phyloP scores from a whole-genome alignment of 2,329 filamentous ascomycete species.

The Diplocarpon rosae region DNA sequence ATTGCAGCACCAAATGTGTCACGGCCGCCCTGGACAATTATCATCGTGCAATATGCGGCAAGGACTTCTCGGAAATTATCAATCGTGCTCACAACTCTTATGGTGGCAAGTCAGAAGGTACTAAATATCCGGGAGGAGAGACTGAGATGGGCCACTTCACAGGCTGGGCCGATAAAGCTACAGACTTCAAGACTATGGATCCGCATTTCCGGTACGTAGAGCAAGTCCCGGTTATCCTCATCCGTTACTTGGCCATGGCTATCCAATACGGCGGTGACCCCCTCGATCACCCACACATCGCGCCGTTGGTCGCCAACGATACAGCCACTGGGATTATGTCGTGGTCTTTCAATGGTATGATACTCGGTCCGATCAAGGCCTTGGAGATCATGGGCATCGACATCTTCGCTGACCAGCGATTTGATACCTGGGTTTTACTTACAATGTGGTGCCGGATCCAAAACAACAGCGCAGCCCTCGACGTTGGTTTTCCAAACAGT shows the following conservation, averaged over 20 bases:
- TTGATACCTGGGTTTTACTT: constrained; percentile 5
- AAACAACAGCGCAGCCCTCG: constrained; percentile 1
- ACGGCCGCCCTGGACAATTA: constrained; percentile 1
- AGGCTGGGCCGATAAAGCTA: neutral
- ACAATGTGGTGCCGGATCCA: constrained; percentile 5
- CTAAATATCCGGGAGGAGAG: neutral
- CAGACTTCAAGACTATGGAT: neutral
- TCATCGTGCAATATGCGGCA: constrained; percentile 1
- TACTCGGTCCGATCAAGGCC: constrained; percentile 2
- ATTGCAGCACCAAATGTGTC: constrained; percentile 2
- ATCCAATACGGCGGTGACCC: constrained; percentile 1
- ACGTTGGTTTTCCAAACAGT: neutral
- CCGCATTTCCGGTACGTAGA: neutral
- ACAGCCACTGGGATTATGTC: neutral
- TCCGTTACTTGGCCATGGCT: constrained; percentile 1
- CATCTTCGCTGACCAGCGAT: constrained; percentile 3
- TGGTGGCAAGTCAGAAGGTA: constrained; percentile 2
- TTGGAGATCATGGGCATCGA: constrained; percentile 3
- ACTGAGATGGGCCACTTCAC: constrained; percentile 2
- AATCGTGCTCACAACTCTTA: constrained; percentile 1
- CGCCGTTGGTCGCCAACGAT: neutral
- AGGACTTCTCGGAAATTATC: constrained; percentile 1
- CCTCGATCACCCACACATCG: constrained; percentile 1
- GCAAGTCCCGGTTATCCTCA: neutral
- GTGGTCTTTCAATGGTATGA: constrained; percentile 6